A percentile compares a stretch with the other conserved stretches of the same genome.
Conservation (phyloP, 2,329 filamentous ascomycete genomes). For the Elsinoe perseae region DNA sequence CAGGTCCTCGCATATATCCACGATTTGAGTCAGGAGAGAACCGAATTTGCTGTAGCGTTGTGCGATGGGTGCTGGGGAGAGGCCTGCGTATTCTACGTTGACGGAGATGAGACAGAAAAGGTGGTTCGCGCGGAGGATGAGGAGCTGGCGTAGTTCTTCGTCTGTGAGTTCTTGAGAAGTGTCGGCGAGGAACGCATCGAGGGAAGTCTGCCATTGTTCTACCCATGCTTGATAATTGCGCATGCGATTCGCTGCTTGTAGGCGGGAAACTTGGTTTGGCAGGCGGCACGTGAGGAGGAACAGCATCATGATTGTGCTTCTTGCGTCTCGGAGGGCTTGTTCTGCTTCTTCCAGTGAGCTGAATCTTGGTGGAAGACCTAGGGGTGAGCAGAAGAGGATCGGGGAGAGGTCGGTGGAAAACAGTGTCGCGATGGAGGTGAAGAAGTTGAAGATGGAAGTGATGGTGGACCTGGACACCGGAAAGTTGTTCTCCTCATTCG, state of each 20-base stretch:
- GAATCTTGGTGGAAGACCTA: neutral
- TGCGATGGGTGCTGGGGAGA: neutral
- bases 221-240: conserved; percentile 3
- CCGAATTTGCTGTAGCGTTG: neutral
- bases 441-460: conserved; percentile 6
- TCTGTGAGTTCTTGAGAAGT: neutral
- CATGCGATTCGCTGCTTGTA: conserved; percentile 1
- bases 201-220: neutral
- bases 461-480: neutral
- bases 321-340: neutral
- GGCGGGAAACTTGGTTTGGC: neutral
- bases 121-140: neutral
- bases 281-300: conserved; percentile 1
- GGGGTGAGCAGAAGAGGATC: neutral
- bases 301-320: conserved; percentile 4
- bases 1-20: conserved; percentile 4
- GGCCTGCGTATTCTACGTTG: conserved; percentile 10
- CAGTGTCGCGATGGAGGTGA: neutral
- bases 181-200: neutral
- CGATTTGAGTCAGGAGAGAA: neutral
- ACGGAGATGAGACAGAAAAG: conserved; percentile 2
- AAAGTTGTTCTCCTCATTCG: neutral
- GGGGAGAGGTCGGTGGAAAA: conserved; percentile 3
- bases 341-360: neutral
- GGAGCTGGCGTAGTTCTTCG: neutral